Percentiles rank a stretch among this genome's conserved stretches.
phyloP scores from a whole-genome alignment of 306 rosid species.

The Calophaca sinica region DNA sequence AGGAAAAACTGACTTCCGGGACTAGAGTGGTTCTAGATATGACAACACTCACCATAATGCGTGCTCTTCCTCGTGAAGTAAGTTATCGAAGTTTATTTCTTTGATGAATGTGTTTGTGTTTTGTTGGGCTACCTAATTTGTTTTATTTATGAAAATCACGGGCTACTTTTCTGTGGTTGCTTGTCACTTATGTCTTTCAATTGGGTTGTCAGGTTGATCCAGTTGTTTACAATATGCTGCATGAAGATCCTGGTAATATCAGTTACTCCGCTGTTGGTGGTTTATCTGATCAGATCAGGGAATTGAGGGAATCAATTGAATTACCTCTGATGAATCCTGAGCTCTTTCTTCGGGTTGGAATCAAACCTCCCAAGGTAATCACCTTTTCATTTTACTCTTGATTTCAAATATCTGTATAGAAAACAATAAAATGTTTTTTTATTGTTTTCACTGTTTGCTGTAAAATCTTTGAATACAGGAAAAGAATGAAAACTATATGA shows the following conservation, averaged over 20 bases:
- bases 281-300: conserved; percentile 95
- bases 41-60: conserved; percentile 92
- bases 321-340: conserved; percentile 98
- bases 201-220: conserved; percentile 82
- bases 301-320: conserved; percentile 92
- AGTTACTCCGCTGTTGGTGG: conserved; percentile 99
- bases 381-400: background rate
- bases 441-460: background rate
- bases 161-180: conserved; percentile 11
- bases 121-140: conserved; percentile 21
- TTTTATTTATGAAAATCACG: conserved; percentile 2
- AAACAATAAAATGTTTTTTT: background rate
- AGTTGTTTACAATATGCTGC: conserved; percentile 93
- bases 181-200: conserved; percentile 33
- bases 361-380: conserved; percentile 94
- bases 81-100: conserved; percentile 38
- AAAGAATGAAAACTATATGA: background rate
- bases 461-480: background rate
- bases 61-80: conserved; percentile 98
- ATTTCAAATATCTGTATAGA: background rate
- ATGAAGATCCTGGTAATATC: conserved; percentile 96
- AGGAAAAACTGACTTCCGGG: conserved; percentile 86
- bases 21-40: conserved; percentile 96
- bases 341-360: conserved; percentile 93
- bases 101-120: conserved; percentile 19